Conservation (phyloP, 306 rosid genomes). For the Inga oerstediana region DNA sequence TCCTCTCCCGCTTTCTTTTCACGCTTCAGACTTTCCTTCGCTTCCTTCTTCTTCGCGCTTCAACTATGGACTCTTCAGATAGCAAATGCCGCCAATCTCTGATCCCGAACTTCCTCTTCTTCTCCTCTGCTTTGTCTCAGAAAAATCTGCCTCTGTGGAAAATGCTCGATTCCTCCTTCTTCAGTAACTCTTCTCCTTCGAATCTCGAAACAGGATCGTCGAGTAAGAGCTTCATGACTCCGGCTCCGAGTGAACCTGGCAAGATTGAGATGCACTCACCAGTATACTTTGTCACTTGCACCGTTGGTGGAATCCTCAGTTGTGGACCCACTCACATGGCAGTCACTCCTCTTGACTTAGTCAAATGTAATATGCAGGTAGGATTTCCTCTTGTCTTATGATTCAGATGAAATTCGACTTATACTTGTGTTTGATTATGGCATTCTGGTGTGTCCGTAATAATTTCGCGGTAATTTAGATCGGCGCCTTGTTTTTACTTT, state of each 20-base stretch:
- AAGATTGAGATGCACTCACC: slow-evolving; percentile 90
- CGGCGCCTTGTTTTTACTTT: slow-evolving; percentile 17
- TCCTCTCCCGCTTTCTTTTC: slow-evolving; percentile 38
- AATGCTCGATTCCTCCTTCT: slow-evolving; percentile 44
- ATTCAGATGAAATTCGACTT: background rate
- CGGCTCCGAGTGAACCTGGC: slow-evolving; percentile 65
- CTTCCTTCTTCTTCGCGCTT: background rate
- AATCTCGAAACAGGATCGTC: slow-evolving; percentile 31
- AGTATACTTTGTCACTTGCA: slow-evolving; percentile 87
- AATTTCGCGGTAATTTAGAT: slow-evolving; percentile 43
- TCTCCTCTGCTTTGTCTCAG: slow-evolving; percentile 45
- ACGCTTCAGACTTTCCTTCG: slow-evolving; percentile 17
- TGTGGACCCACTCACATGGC: slow-evolving; percentile 96
- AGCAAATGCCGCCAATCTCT: slow-evolving; percentile 52
- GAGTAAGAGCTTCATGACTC: slow-evolving; percentile 41
- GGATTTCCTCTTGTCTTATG: slow-evolving; percentile 30
- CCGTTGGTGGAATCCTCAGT: slow-evolving; percentile 84
- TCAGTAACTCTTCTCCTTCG: background rate
- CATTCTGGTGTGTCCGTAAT: background rate
- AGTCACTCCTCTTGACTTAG: slow-evolving; percentile 96
- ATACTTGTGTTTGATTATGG: background rate
- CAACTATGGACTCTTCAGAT: slow-evolving; percentile 65
- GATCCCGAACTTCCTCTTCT: slow-evolving; percentile 75
- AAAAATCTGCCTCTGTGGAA: slow-evolving; percentile 60
- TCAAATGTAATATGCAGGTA: slow-evolving; percentile 99